Conservation (phyloP, 306 rosid genomes). For the Benincasa hispida region DNA sequence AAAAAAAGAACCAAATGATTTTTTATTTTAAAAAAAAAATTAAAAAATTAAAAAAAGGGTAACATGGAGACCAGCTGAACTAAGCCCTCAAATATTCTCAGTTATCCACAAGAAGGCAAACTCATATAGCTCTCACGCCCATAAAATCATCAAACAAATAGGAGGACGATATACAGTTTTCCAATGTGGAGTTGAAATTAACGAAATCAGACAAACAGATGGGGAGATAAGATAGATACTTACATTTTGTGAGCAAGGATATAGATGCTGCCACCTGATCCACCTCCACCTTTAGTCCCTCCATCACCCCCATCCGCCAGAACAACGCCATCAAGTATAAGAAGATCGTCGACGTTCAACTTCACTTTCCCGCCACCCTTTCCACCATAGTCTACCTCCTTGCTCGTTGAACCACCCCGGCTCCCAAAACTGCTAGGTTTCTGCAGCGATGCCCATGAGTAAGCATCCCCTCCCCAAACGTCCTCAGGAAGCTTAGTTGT, state of each 20-base stretch:
- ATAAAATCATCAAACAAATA: not conserved
- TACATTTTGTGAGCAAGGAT: constrained; percentile 84
- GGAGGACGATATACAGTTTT: not conserved
- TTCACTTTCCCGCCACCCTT: constrained; percentile 74
- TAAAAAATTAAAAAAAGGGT: not conserved
- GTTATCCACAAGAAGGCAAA: not conserved
- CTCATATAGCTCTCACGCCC: not conserved
- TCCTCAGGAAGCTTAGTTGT: constrained; percentile 81
- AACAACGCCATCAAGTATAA: constrained; percentile 62
- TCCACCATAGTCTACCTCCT: constrained; percentile 79
- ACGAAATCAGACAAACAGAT: constrained; percentile 5
- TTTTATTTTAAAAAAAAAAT: too few relatives aligned
- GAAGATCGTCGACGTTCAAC: constrained; percentile 25
- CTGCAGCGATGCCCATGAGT: constrained; percentile 82
- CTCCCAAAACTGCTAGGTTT: constrained; percentile 72
- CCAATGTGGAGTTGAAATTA: not conserved
- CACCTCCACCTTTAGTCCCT: constrained; percentile 87
- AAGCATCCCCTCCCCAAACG: constrained; percentile 97
- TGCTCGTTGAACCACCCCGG: constrained; percentile 66
- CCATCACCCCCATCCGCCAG: constrained; percentile 86
- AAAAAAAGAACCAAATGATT: not conserved
- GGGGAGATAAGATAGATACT: constrained; percentile 7
- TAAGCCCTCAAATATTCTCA: not conserved
- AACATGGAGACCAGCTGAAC: not conserved
- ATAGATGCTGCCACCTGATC: constrained; percentile 95